Base-by-base conservation (phyloP, 2,329 filamentous ascomycete genomes). In the Cladorrhinum sp. region DNA sequence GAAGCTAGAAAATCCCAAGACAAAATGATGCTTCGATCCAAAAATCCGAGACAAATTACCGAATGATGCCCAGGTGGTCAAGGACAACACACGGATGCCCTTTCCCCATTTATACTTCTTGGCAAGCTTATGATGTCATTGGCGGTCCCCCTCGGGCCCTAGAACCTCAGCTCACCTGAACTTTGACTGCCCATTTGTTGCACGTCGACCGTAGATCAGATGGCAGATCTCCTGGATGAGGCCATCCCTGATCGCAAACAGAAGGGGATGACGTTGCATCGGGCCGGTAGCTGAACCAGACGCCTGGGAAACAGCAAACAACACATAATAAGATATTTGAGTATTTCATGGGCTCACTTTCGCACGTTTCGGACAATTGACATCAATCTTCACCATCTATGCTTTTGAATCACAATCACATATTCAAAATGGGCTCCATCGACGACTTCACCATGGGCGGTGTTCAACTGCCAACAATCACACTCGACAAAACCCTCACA, bases 401-500 rank as follows among this genome's bases (percentile, higher is more conserved):
- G 6, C 29, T 6, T 32, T 32, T 32, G 29, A 45, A 45, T 16
- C 16, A 22, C 18, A 45, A 18, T 16, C 41, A 45, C n/a, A 18
- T n/a, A 18, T 7, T 5, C 24, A 49, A 6, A 18, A 64, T 64
- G 63, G 63, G 60, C 12, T 63, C 63, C n/a, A 24, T 62, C 6
- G 54, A 48, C 5, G 18, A 16, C 9, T 4, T 24, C 29, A 20
- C 29, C 29, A 25, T 18, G 41, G 24, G 49, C 2, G 53, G 29
- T 18, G 53, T 64, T 9, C 60, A 63, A 22, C 65, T 73, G n/a
- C 74, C 74, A 5, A 69, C 62, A 1, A 66, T 75, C 49, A 70
- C 58, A 10, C 68, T 75, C 7, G 72, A 75, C 60, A 72, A 68
- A 1, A 76, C 74, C 13, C 66, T 75, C 27, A 64, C 70, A 9